Base-by-base conservation (phyloP, 164 flowering plant genomes). In the Tinospora cordifolia region DNA sequence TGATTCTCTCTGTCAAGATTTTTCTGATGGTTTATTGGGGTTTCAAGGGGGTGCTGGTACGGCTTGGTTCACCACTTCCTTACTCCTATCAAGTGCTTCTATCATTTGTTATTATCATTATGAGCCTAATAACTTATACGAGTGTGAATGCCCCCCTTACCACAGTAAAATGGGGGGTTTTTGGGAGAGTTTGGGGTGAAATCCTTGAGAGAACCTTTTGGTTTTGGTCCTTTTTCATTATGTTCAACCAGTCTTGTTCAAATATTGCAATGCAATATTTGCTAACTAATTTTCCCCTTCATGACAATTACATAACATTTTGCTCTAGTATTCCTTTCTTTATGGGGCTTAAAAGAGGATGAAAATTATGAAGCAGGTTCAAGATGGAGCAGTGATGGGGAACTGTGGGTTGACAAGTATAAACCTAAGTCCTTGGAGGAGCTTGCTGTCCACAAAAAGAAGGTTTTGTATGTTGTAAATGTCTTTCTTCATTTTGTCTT, bases 391-490 rank as follows among this genome's bases (percentile, higher is more conserved):
- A 72, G 59, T 11, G n/a, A 49, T 13, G 68, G 78, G 69, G 90
- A 84, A 66, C 74, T 87, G 49, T 94, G 99, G 99, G 88, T 87
- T 68, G 92, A 92, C 70, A 94, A 90, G 71, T 86, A 94, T 75
- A 85, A 75, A 72, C 99, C 97, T 30, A 79, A 44, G 44, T 83
- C 85, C 13, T 51, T 89, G 74, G 83, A 79, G 62, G 99, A 89
- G 74, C 97, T 94, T 71, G 92, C 91, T 68, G 93, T 94, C 71
- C 95, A 94, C 68, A 90, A 85, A 66, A 92, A 92, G 86, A 94
- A 94, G 97, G 99, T 90, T 70, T 47, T 63, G 24, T 62, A 9
- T 69, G 22, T 51, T 19, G 19, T n/a, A 17, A 4, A 21, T 41
- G 0, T 66, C 36, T 24, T 46, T 22, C 49, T 60, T 6, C 34